Evolutionary conservation across 495 filamentous ascomycete genomes (phyloP).

Genomic region (Lophiostoma macrostomum): DNA sequence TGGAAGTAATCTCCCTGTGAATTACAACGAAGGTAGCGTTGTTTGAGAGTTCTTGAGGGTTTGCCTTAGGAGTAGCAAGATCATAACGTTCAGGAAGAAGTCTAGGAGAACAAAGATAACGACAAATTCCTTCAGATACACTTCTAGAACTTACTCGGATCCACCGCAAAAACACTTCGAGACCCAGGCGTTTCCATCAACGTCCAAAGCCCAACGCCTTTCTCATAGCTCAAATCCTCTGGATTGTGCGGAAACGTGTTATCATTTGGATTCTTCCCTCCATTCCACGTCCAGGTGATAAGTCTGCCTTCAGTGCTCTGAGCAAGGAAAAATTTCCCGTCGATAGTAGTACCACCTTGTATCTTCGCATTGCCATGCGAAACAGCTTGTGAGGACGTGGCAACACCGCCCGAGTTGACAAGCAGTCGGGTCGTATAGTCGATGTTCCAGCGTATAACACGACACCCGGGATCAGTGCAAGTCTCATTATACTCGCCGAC

Average conservation of each 20-base stretch:
- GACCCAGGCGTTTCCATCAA: conserved; percentile 18
- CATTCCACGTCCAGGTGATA: conserved; percentile 19
- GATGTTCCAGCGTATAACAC: conserved; percentile 25
- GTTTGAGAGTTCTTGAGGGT: too few species aligned
- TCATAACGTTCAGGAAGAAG: too few species aligned
- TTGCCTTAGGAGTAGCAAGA: too few species aligned
- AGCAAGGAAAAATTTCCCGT: conserved; percentile 30
- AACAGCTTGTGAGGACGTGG: conserved; percentile 25
- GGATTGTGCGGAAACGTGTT: conserved; percentile 14
- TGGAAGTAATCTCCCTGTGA: too few species aligned
- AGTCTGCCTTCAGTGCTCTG: conserved; percentile 26
- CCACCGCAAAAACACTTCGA: conserved; percentile 23
- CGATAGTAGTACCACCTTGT: conserved; percentile 23
- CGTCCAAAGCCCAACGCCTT: conserved; percentile 25
- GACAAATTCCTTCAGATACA: neutral
- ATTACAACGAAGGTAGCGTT: too few species aligned
- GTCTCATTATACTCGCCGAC: conserved; percentile 31
- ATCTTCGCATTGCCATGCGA: conserved; percentile 22
- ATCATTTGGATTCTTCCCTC: neutral
- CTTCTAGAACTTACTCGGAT: conserved; percentile 16
- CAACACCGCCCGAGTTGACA: conserved; percentile 2
- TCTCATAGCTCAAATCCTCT: conserved; percentile 34
- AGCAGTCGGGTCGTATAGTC: conserved; percentile 31
- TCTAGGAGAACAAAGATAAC: neutral
- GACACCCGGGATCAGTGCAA: conserved; percentile 15